Percentiles rank a stretch among this genome's conserved stretches.
phyloP scores from a whole-genome alignment of 345 rosid species.

The Lumnitzera racemosa region DNA sequence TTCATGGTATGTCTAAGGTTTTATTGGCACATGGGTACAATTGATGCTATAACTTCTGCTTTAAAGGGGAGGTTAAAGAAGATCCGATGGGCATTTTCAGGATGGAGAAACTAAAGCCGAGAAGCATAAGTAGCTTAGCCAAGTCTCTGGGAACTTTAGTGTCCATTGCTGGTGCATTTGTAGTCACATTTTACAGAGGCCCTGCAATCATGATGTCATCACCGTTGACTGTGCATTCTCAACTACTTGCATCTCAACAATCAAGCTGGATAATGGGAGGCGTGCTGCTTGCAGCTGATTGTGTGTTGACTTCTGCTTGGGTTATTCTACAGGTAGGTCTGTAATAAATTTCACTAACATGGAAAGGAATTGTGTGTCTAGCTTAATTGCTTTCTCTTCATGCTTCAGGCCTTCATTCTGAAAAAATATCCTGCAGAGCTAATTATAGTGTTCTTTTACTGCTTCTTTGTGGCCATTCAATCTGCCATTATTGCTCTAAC shows the following conservation, averaged over 20 bases:
- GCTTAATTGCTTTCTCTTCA: neutral
- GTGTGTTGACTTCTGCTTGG: slow-evolving; percentile 27
- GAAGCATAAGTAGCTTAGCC: slow-evolving; percentile 26
- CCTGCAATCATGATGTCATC: slow-evolving; percentile 22
- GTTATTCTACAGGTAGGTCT: slow-evolving; percentile 32
- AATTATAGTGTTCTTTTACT: slow-evolving; percentile 31
- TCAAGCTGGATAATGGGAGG: slow-evolving; percentile 41
- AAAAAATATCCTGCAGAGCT: slow-evolving; percentile 38
- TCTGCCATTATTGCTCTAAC: slow-evolving; percentile 32
- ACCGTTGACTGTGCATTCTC: slow-evolving; percentile 6
- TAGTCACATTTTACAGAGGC: slow-evolving; percentile 36
- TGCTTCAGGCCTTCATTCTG: slow-evolving; percentile 13
- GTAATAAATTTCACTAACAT: neutral
- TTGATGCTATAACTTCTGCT: neutral
- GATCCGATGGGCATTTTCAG: slow-evolving; percentile 16
- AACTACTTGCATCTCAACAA: slow-evolving; percentile 8
- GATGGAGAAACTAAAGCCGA: slow-evolving; percentile 35
- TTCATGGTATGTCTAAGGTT: neutral
- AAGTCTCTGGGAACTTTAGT: slow-evolving; percentile 32
- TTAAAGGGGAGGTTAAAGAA: neutral
- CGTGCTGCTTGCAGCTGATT: slow-evolving; percentile 28
- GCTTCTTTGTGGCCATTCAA: slow-evolving; percentile 43
- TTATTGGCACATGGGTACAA: neutral
- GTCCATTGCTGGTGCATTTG: slow-evolving; percentile 37
- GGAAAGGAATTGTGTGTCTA: neutral